These are phyloP conservation scores for Picea mariana DNA, from an alignment of 83 land plant genomes.

Conservation along the genomic window DNA sequence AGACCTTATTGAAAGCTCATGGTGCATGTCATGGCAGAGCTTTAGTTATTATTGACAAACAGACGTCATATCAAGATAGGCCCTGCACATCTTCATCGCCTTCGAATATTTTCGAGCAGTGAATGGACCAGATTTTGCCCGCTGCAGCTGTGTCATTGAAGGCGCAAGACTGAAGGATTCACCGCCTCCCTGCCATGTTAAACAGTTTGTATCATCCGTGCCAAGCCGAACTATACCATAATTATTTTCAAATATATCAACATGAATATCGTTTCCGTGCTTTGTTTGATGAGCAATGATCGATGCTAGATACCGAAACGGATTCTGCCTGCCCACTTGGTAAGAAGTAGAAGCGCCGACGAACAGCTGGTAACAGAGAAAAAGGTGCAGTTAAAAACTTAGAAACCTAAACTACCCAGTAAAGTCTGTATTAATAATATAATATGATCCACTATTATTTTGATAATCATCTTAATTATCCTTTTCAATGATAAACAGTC, in stretches of 20 bases:
- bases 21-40: no score
- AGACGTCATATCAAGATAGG: slow-evolving; percentile 4
- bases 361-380: no score
- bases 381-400: no score
- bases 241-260: slow-evolving; percentile 3
- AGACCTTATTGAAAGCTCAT: no score
- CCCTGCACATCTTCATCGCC: neutral
- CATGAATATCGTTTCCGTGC: neutral
- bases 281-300: neutral
- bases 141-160: neutral
- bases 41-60: neutral
- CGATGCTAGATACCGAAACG: neutral
- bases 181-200: slow-evolving; percentile 14
- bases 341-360: no score
- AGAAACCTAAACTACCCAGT: no score
- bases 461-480: no score
- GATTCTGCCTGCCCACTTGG: no score
- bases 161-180: neutral
- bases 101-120: neutral
- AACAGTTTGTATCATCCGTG: neutral
- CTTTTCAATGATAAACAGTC: no score
- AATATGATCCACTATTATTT: no score
- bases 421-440: no score
- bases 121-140: neutral
- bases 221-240: neutral